phyloP scores from a whole-genome alignment of 2,329 filamentous ascomycete genomes.

The Aurifilum marmelostoma region DNA sequence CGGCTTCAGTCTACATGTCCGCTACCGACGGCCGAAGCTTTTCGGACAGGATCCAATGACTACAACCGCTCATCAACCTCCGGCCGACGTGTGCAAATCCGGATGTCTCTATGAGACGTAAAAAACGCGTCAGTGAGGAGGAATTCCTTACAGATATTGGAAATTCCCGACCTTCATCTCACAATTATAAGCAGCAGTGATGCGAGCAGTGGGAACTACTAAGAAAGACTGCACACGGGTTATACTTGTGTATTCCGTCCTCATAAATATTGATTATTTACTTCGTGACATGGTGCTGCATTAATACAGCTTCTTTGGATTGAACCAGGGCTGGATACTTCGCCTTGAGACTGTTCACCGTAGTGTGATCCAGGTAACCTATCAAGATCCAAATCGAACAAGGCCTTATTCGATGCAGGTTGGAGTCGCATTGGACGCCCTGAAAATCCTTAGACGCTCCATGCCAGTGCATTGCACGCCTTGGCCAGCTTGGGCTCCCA shows the following conservation, averaged over 20 bases:
- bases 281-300: too few species aligned
- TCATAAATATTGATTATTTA: too few species aligned
- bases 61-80: not conserved
- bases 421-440: not conserved
- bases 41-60: not conserved
- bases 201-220: not conserved
- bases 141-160: not conserved
- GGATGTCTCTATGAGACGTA: not conserved
- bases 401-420: not conserved
- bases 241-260: not conserved
- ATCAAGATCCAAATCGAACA: not conserved
- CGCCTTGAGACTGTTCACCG: not conserved
- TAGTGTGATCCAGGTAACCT: not conserved
- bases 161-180: too few species aligned
- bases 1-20: not conserved
- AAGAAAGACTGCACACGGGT: not conserved
- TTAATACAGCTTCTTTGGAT: too few species aligned
- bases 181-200: not conserved
- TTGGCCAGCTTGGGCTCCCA: too few species aligned
- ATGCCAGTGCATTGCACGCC: not conserved
- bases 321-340: too few species aligned
- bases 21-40: not conserved
- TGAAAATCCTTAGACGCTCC: not conserved
- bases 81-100: not conserved
- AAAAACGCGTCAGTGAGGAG: not conserved